A percentile compares a stretch with the other conserved stretches of the same genome.
These are phyloP conservation scores for Rozella allomycis DNA, from an alignment of 371 early-diverging fungal species.

Conservation along the genomic window DNA sequence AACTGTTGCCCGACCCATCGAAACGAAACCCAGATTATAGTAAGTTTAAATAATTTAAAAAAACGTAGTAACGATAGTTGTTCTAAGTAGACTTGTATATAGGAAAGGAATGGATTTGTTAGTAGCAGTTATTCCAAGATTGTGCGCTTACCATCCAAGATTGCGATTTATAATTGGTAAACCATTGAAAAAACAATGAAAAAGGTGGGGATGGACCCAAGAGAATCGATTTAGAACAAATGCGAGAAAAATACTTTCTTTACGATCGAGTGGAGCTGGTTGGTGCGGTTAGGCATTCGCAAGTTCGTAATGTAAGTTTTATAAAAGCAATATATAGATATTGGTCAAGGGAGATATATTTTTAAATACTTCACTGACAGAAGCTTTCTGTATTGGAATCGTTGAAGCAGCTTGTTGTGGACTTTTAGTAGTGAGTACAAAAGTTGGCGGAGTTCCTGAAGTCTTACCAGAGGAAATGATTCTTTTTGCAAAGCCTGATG, in stretches of 20 bases:
- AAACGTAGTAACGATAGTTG: slow-evolving; percentile 65
- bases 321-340: slow-evolving; percentile 13
- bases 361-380: slow-evolving; percentile 94
- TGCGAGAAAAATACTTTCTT: slow-evolving; percentile 77
- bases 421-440: slow-evolving; percentile 86
- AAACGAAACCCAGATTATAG: slow-evolving; percentile 52
- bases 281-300: slow-evolving; percentile 63
- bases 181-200: slow-evolving; percentile 1
- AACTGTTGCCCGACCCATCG: slow-evolving; percentile 63
- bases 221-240: slow-evolving; percentile 85
- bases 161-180: slow-evolving; percentile 79
- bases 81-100: slow-evolving; percentile 81
- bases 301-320: slow-evolving; percentile 50
- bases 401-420: slow-evolving; percentile 97
- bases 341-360: slow-evolving; percentile 91
- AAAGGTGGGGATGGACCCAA: slow-evolving; percentile 90
- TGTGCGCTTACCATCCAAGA: slow-evolving; percentile 61
- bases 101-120: slow-evolving; percentile 92
- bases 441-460: slow-evolving; percentile 96
- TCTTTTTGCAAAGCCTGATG: slow-evolving; percentile 73
- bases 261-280: slow-evolving; percentile 82
- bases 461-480: slow-evolving; percentile 89
- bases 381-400: slow-evolving; percentile 97
- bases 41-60: slow-evolving; percentile 15
- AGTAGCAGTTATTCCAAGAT: slow-evolving; percentile 68